Conservation (phyloP, 768 basidiomycete species). For the Termitomyces sp. region DNA sequence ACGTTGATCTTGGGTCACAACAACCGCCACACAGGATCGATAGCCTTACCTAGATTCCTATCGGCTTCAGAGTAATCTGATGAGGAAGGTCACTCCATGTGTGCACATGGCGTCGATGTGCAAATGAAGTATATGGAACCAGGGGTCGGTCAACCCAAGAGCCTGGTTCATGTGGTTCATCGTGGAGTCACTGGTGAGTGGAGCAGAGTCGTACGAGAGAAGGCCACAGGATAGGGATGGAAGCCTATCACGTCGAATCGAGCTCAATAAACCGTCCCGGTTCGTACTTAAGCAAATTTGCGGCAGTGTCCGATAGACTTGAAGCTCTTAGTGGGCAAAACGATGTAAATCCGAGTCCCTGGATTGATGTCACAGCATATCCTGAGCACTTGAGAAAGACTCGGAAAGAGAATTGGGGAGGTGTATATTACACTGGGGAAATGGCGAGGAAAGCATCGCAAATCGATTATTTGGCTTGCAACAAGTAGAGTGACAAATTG, state of each 20-base stretch:
- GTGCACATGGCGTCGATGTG: constrained; percentile 5
- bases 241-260: neutral
- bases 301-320: neutral
- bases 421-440: neutral
- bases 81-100: neutral
- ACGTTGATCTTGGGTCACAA: constrained; percentile 5
- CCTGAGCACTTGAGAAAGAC: neutral
- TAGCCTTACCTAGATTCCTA: neutral
- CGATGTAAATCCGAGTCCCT: neutral
- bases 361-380: neutral
- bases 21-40: neutral
- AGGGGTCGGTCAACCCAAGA: neutral
- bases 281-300: neutral
- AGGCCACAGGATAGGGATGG: neutral
- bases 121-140: constrained; percentile 3
- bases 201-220: constrained; percentile 10
- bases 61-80: neutral
- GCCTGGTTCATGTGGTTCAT: neutral
- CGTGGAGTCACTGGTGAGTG: constrained; percentile 1
- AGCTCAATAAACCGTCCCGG: neutral
- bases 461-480: neutral
- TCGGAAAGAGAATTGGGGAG: neutral
- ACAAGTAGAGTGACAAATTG: neutral
- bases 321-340: neutral
- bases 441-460: neutral